Percentiles rank a stretch among this genome's conserved stretches.
Conservation (phyloP, 495 filamentous ascomycete species). For the Penicillium malachiteum region DNA sequence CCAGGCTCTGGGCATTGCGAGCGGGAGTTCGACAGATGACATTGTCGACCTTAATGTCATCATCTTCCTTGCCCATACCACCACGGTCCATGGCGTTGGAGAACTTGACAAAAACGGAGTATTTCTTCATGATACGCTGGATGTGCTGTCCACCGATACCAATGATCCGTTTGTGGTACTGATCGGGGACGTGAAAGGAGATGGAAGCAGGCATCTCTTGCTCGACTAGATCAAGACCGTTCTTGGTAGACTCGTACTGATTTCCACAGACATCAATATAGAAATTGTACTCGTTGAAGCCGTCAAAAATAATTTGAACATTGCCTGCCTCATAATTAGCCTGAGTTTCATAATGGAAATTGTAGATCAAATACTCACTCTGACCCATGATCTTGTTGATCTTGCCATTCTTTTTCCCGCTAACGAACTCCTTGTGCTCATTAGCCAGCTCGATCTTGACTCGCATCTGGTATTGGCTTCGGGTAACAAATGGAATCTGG, state of each 20-base stretch:
- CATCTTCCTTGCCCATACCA: constrained; percentile 89
- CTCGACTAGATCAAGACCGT: constrained; percentile 87
- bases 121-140: constrained; percentile 99
- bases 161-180: constrained; percentile 99
- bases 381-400: constrained; percentile 99
- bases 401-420: constrained; percentile 99
- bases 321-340: constrained; percentile 52
- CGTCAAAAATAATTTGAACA: constrained; percentile 98
- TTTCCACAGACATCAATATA: constrained; percentile 95
- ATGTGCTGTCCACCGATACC: constrained; percentile 98
- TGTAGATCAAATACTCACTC: constrained; percentile 50
- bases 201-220: constrained; percentile 99
- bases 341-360: too few species aligned
- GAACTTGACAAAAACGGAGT: constrained; percentile 99
- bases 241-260: constrained; percentile 87
- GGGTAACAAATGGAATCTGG: constrained; percentile 83
- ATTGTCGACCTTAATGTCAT: constrained; percentile 98
- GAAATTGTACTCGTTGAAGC: constrained; percentile 99
- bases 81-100: constrained; percentile 99
- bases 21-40: constrained; percentile 97
- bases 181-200: constrained; percentile 98
- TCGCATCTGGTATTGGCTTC: constrained; percentile 85
- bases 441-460: constrained; percentile 99
- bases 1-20: constrained; percentile 92
- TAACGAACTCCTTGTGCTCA: constrained; percentile 99